phyloP scores from a whole-genome alignment of 129 eudicot genomes.

The Flaveria ramosissima region DNA sequence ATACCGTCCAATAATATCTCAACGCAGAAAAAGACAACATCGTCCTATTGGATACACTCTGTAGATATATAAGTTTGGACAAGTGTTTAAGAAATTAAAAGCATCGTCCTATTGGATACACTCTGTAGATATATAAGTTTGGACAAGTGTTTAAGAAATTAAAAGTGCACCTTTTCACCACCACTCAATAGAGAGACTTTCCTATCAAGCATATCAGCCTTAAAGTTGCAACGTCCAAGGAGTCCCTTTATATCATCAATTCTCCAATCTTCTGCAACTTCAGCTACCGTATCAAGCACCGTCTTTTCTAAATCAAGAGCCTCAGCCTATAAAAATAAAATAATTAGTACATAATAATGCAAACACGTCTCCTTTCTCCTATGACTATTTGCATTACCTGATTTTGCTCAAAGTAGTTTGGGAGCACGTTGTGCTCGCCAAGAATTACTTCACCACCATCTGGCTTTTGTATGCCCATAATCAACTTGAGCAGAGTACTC shows the following conservation, averaged over 20 bases:
- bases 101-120: slow-evolving; percentile 22
- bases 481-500: slow-evolving; percentile 83
- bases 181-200: slow-evolving; percentile 91
- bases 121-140: neutral
- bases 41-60: slow-evolving; percentile 14
- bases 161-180: slow-evolving; percentile 83
- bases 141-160: neutral
- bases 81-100: neutral
- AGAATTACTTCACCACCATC: slow-evolving; percentile 69
- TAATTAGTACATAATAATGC: neutral
- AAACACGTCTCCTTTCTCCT: neutral
- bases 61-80: neutral
- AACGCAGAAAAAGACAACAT: slow-evolving; percentile 6
- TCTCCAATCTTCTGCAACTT: slow-evolving; percentile 97
- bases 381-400: slow-evolving; percentile 52
- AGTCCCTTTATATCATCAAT: slow-evolving; percentile 95
- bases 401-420: slow-evolving; percentile 97
- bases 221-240: slow-evolving; percentile 93
- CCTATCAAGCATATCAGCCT: slow-evolving; percentile 93
- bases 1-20: neutral
- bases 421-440: slow-evolving; percentile 91
- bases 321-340: slow-evolving; percentile 63
- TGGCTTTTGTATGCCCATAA: slow-evolving; percentile 75
- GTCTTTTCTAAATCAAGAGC: slow-evolving; percentile 89
- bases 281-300: slow-evolving; percentile 91